Conservation (phyloP, 768 basidiomycete genomes). For the Cystofilobasidium ferigula region DNA sequence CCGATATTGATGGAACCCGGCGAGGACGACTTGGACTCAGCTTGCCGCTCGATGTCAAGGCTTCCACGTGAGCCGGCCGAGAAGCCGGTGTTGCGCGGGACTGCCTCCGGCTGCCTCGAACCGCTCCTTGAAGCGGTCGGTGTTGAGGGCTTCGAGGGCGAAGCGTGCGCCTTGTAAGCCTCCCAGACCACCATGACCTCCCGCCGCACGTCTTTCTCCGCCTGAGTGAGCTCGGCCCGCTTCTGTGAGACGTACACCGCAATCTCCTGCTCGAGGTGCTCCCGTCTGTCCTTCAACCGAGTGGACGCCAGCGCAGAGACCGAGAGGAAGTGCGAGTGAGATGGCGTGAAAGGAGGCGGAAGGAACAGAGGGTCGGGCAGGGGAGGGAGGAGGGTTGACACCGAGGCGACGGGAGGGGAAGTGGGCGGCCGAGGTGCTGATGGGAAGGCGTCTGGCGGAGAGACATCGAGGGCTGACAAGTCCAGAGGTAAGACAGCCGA, state of each 20-base stretch:
- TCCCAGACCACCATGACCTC: conserved; percentile 5
- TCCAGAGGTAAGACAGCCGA: background rate
- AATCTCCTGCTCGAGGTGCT: background rate
- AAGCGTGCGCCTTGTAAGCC: background rate
- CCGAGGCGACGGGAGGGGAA: background rate
- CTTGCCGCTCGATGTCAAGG: background rate
- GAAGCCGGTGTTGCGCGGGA: background rate
- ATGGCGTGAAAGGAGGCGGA: background rate
- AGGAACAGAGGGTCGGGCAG: conserved; percentile 3
- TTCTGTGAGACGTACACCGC: background rate
- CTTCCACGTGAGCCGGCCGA: background rate
- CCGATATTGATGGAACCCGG: background rate
- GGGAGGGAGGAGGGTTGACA: background rate
- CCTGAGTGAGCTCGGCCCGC: background rate
- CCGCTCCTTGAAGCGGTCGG: background rate
- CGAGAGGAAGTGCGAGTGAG: background rate
- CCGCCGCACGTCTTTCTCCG: background rate
- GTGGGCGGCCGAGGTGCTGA: background rate
- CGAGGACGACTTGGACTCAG: background rate
- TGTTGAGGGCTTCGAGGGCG: background rate
- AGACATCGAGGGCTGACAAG: background rate
- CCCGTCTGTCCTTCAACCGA: background rate
- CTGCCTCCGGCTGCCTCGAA: background rate
- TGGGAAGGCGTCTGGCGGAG: background rate
- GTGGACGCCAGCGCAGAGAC: background rate